Percentiles rank a stretch among this genome's conserved stretches.
phyloP scores from a whole-genome alignment of 495 filamentous ascomycete species.

The Xylaria castorea region DNA sequence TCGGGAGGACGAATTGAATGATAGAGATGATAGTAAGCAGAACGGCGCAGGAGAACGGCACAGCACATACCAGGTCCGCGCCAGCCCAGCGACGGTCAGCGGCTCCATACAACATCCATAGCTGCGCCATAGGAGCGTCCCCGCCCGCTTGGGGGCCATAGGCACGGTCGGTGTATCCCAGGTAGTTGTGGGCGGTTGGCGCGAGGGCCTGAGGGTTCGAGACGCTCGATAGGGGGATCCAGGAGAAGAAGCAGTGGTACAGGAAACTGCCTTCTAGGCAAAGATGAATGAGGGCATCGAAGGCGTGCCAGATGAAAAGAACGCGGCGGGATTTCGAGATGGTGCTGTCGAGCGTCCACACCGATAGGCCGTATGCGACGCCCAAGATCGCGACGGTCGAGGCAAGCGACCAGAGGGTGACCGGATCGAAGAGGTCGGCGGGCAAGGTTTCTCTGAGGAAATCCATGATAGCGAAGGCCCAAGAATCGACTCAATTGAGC shows the following conservation, averaged over 20 bases:
- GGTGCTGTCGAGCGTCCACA: slow-evolving; percentile 45
- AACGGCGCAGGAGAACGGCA: background rate
- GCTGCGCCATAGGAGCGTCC: slow-evolving; percentile 62
- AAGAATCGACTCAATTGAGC: background rate
- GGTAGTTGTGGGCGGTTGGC: slow-evolving; percentile 52
- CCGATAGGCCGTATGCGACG: slow-evolving; percentile 54
- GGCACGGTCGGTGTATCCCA: slow-evolving; percentile 56
- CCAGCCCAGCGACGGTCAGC: slow-evolving; percentile 85
- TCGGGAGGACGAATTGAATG: background rate
- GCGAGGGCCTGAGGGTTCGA: slow-evolving; percentile 36
- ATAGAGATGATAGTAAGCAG: slow-evolving; percentile 20
- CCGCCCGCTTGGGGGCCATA: slow-evolving; percentile 78
- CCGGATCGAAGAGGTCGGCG: slow-evolving; percentile 57
- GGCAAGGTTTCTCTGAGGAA: slow-evolving; percentile 39
- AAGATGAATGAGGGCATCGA: slow-evolving; percentile 89
- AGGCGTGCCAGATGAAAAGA: slow-evolving; percentile 94
- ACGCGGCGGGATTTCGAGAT: slow-evolving; percentile 58
- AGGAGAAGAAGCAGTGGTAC: slow-evolving; percentile 90
- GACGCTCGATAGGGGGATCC: slow-evolving; percentile 48
- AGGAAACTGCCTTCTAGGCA: slow-evolving; percentile 89
- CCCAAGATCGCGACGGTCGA: slow-evolving; percentile 57
- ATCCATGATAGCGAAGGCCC: slow-evolving; percentile 26
- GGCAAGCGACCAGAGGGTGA: slow-evolving; percentile 60
- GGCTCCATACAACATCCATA: slow-evolving; percentile 94
- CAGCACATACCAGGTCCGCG: slow-evolving; percentile 65